Percentiles rank a stretch among this genome's conserved stretches.
Evolutionary conservation across 495 filamentous ascomycete species (phyloP).

Genomic region (Usnea hakonensis): DNA sequence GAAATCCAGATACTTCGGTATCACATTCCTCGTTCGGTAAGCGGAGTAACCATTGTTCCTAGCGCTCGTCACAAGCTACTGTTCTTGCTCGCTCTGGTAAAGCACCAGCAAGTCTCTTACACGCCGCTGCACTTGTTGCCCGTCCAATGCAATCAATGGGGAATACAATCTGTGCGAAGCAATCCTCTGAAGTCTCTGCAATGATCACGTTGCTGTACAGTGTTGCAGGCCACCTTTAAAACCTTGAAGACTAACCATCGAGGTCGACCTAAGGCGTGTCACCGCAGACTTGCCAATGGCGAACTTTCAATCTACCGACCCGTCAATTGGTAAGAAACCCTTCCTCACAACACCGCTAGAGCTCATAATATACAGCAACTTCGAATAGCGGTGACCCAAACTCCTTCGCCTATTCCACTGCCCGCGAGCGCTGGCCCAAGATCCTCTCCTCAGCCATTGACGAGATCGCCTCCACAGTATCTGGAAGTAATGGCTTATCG

Average conservation of each 20-base stretch:
- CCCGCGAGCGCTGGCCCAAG: constrained; percentile 16
- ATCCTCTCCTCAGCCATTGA: constrained; percentile 12
- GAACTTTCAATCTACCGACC: constrained; percentile 1
- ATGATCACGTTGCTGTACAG: not conserved
- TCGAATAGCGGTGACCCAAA: constrained; percentile 9
- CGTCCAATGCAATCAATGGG: not conserved
- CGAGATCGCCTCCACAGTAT: constrained; percentile 8
- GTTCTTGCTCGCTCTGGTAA: no score
- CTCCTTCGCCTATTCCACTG: constrained; percentile 16
- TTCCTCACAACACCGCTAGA: not conserved
- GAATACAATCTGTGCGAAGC: not conserved
- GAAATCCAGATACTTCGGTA: no score
- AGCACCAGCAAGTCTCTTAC: no score
- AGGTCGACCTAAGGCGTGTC: not conserved
- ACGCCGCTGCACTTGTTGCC: no score
- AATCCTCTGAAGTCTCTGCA: not conserved
- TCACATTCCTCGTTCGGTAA: no score
- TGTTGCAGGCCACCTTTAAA: not conserved
- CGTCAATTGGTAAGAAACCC: not conserved
- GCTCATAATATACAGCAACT: constrained; percentile 1
- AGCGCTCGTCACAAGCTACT: no score
- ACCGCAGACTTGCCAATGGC: not conserved
- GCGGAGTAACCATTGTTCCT: no score
- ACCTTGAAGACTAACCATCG: not conserved
- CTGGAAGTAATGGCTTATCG: not conserved